phyloP scores from a whole-genome alignment of 768 basidiomycete genomes.

The Cystobasidium onofrii region DNA sequence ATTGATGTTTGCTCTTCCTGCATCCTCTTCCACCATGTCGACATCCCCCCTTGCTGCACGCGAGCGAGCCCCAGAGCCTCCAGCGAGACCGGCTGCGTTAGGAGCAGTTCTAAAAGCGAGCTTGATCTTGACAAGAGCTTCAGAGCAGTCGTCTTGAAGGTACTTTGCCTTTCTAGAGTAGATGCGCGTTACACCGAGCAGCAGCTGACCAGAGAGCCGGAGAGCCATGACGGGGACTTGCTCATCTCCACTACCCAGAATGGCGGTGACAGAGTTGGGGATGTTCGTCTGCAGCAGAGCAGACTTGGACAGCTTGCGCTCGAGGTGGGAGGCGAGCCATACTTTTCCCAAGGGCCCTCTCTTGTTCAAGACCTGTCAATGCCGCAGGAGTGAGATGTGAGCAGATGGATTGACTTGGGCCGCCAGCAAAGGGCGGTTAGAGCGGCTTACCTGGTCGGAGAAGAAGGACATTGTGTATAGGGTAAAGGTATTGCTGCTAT shows the following conservation, averaged over 20 bases:
- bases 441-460: constrained; percentile 13
- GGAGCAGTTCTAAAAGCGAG: constrained; percentile 92
- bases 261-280: constrained; percentile 89
- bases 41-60: constrained; percentile 48
- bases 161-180: constrained; percentile 98
- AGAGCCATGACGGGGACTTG: constrained; percentile 71
- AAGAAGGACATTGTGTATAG: constrained; percentile 15
- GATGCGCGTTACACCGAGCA: constrained; percentile 92
- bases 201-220: constrained; percentile 87
- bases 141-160: constrained; percentile 92
- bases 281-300: constrained; percentile 93
- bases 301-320: constrained; percentile 90
- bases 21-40: constrained; percentile 90
- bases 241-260: constrained; percentile 69
- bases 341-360: constrained; percentile 90
- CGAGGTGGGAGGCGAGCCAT: constrained; percentile 99
- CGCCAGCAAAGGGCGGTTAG: not conserved
- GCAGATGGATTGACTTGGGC: not conserved
- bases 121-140: constrained; percentile 85
- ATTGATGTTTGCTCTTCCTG: constrained; percentile 75
- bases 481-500: not conserved
- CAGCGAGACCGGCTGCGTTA: not conserved
- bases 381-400: not conserved
- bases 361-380: constrained; percentile 44
- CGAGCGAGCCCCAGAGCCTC: not conserved